Evolutionary conservation across 176 grass and related monocot genomes (phyloP), one percentile per base, ranked within the genome.

Genomic region (Luzula sylvatica): DNA sequence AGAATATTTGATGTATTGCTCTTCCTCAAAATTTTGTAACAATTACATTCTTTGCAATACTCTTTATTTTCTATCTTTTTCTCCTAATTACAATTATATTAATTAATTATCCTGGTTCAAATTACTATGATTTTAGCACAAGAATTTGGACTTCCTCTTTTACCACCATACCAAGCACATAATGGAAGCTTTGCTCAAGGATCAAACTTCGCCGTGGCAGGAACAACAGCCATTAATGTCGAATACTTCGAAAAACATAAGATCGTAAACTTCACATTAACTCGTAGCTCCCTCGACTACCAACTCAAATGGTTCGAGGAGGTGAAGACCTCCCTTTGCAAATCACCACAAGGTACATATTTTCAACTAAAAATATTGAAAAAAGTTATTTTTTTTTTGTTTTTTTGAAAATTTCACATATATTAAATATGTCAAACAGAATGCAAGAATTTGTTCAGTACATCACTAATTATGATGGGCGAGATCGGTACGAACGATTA

Each of bases 101-200:
- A 62, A 15, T 62, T 46, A 29, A 47, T 29, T 2, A 3, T 11
- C 8, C 6, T 26, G 43, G 21, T 62, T 41, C 9, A 35, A 35
- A 7, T 61, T 20, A 3, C 3, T 47, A n/a, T 45, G 9, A 20
- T 29, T 69, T 68, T 69, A 87, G 83, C 78, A 30, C 57, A 82
- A 71, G 78, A 82, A 55, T 58, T 87, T 70, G 69, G 73, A 3
- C 78, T 87, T 20, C 73, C 78, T 32, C 62, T 78, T 47, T 28
- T 87, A 45, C 80, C 80, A 55, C 78, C 78, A 12, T 87, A 82
- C 42, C 69, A 77, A 0, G 83, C 57, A 21, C 67, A 71, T 50
- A 78, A 82, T 50, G 32, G 23, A 27, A 87, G 41, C 53, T 82
- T 82, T 44, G 69, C 73, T 30, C 78, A 21, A 0, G 63, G 68